Conservation (phyloP, 176 grass and related monocot species). For the Areca catechu region DNA sequence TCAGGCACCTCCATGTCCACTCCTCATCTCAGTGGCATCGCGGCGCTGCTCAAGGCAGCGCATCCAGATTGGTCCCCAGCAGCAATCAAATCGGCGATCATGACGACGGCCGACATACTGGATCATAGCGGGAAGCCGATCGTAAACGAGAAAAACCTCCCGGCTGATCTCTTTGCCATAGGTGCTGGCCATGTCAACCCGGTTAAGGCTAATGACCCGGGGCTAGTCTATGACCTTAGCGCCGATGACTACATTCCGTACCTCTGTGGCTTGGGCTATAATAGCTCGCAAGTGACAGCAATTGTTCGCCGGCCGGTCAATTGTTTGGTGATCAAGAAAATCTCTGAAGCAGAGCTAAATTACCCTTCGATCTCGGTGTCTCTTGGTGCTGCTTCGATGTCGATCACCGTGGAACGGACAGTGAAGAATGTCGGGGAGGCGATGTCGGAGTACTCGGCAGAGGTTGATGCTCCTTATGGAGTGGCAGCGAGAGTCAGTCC, state of each 20-base stretch:
- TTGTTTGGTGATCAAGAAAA: not conserved
- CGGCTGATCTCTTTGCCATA: slow-evolving; percentile 22
- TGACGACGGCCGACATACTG: slow-evolving; percentile 45
- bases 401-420: slow-evolving; percentile 21
- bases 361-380: slow-evolving; percentile 53
- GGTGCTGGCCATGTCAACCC: slow-evolving; percentile 68
- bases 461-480: slow-evolving; percentile 25
- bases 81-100: slow-evolving; percentile 85
- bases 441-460: slow-evolving; percentile 27
- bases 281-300: slow-evolving; percentile 21
- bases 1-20: slow-evolving; percentile 89
- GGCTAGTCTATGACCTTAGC: slow-evolving; percentile 65
- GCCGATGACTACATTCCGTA: slow-evolving; percentile 45
- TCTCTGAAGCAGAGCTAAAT: slow-evolving; percentile 56
- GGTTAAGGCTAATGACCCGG: slow-evolving; percentile 33
- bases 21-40: slow-evolving; percentile 74
- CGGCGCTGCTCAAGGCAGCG: slow-evolving; percentile 47
- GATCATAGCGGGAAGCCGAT: slow-evolving; percentile 32
- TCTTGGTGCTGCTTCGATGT: slow-evolving; percentile 14
- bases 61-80: slow-evolving; percentile 71
- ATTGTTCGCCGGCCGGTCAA: slow-evolving; percentile 38
- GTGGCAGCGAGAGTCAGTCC: slow-evolving; percentile 35
- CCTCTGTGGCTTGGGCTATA: slow-evolving; percentile 56
- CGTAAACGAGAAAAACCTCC: no score
- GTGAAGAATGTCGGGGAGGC: slow-evolving; percentile 62